Percentiles rank a stretch among this genome's conserved stretches.
These are phyloP conservation scores for Endotrypanum monterogeii DNA, from an alignment of 208 protist species.

Conservation along the genomic window DNA sequence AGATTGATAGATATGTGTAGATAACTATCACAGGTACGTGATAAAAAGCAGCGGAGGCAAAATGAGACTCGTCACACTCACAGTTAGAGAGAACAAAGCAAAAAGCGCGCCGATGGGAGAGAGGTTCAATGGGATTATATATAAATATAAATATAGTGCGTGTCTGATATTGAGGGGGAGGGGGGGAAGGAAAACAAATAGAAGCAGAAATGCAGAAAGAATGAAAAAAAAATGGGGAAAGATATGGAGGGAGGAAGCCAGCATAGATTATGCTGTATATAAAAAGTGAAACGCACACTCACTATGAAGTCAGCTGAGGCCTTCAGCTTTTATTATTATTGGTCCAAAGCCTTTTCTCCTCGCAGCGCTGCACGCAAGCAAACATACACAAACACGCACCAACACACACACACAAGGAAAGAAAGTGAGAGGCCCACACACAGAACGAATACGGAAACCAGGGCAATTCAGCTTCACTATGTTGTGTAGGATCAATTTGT, in stretches of 20 bases:
- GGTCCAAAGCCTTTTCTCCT: not conserved
- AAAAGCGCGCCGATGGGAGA: too few relatives aligned
- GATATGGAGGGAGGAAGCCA: too few relatives aligned
- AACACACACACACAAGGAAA: not conserved
- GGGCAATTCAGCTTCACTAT: too few relatives aligned
- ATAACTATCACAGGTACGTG: not conserved
- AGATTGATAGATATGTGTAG: not conserved
- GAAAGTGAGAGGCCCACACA: too few relatives aligned
- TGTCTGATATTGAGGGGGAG: too few relatives aligned
- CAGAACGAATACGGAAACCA: too few relatives aligned
- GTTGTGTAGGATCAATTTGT: too few relatives aligned
- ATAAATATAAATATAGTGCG: too few relatives aligned
- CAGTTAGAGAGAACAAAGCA: not conserved
- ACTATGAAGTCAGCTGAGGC: not conserved
- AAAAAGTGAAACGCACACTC: not conserved
- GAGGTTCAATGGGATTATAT: too few relatives aligned
- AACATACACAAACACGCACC: constrained; percentile 2
- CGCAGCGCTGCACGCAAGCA: not conserved
- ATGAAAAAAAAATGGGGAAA: not conserved
- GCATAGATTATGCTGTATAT: not conserved
- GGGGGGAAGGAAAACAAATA: not conserved
- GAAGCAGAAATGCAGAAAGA: not conserved
- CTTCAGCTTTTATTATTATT: not conserved
- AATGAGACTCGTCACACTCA: not conserved
- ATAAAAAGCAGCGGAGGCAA: not conserved